Base-by-base conservation (phyloP, 202 grass and related monocot genomes). In the Hordeum pubiflorum region DNA sequence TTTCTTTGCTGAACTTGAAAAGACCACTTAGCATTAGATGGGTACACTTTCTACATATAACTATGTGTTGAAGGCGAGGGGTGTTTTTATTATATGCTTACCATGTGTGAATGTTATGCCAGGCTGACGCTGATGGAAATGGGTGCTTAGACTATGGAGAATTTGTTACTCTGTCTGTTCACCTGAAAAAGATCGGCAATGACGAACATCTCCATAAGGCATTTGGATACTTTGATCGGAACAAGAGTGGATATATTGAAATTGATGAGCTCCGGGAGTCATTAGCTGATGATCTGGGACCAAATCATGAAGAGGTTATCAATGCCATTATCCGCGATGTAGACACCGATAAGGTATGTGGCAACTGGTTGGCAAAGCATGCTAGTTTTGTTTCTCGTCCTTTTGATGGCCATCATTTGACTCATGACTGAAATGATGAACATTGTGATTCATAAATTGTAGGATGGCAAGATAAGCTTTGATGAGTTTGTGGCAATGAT, bases 321-420 rank as follows among this genome's bases (percentile, higher is more conserved):
- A 91, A 97, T 72, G 93, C 91, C 77, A 97, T 97, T 33, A 91
- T 97, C 11, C 86, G 78, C 29, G 91, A 97, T 81, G 91, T 97
- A 11, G 93, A 97, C 84, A 97, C 86, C n/a, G 93, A 97, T 86
- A 97, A 97, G 93, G 93, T 97, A 58, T 81, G 88, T 89, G 15
- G 17, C 21, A 57, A 58, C 22, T 78, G 26, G 29, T 52, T 63
- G 68, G 29, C 74, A 44, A 52, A 56, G 14, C 43, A 22, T 76
- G n/a, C 4, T 70, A 67, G 20, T 76, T 82, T 69, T 50, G 12
- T 24, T 50, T 89, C 44, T 4, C 10, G 4, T 55, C 43, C 21
- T 74, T 63, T 75, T 3, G 3, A 44, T 3, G 2, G 4, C 36
- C 57, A 29, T 38, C 9, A 72, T 76, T 56, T 76, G 32, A 13